Conservation (phyloP, 495 filamentous ascomycete species). For the Physcia stellaris region DNA sequence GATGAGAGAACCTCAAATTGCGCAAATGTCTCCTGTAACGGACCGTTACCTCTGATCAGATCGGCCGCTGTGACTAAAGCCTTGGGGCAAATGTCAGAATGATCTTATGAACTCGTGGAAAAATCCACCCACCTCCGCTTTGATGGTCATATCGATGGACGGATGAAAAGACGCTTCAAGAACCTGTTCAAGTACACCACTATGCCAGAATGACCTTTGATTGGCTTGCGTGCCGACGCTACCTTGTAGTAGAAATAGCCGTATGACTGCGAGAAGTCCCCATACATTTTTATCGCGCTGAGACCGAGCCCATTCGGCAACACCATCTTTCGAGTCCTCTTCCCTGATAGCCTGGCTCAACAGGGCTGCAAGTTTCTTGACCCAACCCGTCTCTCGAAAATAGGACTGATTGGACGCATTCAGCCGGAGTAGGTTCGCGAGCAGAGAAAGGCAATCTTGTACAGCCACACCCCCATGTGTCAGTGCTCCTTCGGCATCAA, state of each 20-base stretch:
- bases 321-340: constrained; percentile 42
- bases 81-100: constrained; percentile 23
- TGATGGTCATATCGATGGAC: constrained; percentile 58
- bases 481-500: constrained; percentile 68
- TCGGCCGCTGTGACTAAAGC: constrained; percentile 77
- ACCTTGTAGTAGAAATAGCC: constrained; percentile 70
- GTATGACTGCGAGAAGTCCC: constrained; percentile 72
- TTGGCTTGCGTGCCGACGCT: constrained; percentile 70
- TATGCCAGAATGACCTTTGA: constrained; percentile 72
- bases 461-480: constrained; percentile 78
- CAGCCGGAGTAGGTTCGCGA: constrained; percentile 79
- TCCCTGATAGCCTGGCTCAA: constrained; percentile 48
- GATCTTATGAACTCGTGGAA: constrained; percentile 4
- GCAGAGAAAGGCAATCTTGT: constrained; percentile 85
- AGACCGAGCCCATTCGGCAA: constrained; percentile 56
- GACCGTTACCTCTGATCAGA: constrained; percentile 68
- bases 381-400: constrained; percentile 81
- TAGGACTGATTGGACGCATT: constrained; percentile 89
- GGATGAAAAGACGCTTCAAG: constrained; percentile 75
- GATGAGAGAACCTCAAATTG: constrained; percentile 57
- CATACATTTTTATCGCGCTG: constrained; percentile 87
- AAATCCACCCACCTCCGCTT: constrained; percentile 52
- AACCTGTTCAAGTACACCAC: constrained; percentile 67
- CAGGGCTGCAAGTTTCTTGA: constrained; percentile 57
- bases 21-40: constrained; percentile 77